These are phyloP conservation scores for Kwoniella dendrophila DNA, from an alignment of 768 basidiomycete species.

Conservation along the genomic window DNA sequence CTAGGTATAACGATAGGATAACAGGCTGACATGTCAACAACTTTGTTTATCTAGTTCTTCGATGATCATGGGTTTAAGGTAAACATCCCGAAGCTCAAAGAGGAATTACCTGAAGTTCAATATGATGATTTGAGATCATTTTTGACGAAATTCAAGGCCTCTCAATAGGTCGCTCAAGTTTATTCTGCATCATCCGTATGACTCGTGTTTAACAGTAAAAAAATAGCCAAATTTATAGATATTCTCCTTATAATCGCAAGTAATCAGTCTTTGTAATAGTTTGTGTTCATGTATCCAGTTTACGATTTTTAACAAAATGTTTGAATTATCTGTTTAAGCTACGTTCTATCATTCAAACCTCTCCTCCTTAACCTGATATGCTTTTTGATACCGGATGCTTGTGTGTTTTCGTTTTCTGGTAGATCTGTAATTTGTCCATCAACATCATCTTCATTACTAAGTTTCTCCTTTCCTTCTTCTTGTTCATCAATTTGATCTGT, in stretches of 20 bases:
- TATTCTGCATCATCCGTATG: too few relatives aligned
- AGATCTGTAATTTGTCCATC: background rate
- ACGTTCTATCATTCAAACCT: background rate
- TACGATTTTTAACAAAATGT: too few relatives aligned
- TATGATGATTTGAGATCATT: slow-evolving; percentile 27
- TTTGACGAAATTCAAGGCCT: slow-evolving; percentile 24
- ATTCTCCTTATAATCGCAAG: too few relatives aligned
- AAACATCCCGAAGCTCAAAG: slow-evolving; percentile 17
- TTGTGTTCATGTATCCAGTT: too few relatives aligned
- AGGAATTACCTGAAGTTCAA: slow-evolving; percentile 23
- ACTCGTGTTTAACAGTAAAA: too few relatives aligned
- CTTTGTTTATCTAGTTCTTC: slow-evolving; percentile 28
- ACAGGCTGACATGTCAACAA: slow-evolving; percentile 15
- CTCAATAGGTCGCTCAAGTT: background rate
- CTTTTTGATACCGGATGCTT: background rate
- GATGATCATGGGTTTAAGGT: slow-evolving; percentile 31
- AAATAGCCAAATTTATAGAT: too few relatives aligned
- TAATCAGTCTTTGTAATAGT: too few relatives aligned
- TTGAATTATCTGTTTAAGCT: too few relatives aligned
- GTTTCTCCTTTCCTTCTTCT: background rate
- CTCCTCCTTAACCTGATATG: slow-evolving; percentile 4
- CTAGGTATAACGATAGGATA: too few relatives aligned
- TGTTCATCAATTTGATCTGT: background rate
- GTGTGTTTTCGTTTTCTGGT: background rate
- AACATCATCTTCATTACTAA: background rate